These are phyloP conservation scores for Licmophora abbreviata DNA, from an alignment of 108 stramenopile species.

Conservation along the genomic window DNA sequence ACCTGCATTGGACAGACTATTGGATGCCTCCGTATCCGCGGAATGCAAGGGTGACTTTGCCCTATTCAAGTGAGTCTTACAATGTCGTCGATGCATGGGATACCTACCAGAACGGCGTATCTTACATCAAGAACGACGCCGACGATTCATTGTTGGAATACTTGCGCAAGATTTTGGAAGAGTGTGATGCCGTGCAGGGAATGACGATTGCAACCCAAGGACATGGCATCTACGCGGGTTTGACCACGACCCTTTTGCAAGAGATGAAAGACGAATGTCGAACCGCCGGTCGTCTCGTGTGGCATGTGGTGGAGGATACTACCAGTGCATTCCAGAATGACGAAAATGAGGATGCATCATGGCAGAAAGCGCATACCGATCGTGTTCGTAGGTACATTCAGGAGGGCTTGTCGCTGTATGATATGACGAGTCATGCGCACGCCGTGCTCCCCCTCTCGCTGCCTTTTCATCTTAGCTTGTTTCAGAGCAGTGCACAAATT, in stretches of 20 bases:
- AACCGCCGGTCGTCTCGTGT: constrained; percentile 43
- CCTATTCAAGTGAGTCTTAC: constrained; percentile 20
- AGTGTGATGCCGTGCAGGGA: constrained; percentile 58
- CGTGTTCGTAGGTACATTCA: constrained; percentile 39
- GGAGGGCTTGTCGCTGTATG: constrained; percentile 46
- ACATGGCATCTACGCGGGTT: constrained; percentile 42
- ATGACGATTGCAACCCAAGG: constrained; percentile 45
- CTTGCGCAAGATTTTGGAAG: constrained; percentile 56
- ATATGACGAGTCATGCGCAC: constrained; percentile 45
- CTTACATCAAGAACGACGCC: constrained; percentile 9
- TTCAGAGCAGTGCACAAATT: constrained; percentile 42
- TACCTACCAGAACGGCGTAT: constrained; percentile 6
- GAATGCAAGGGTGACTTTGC: constrained; percentile 29
- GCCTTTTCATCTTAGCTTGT: constrained; percentile 24
- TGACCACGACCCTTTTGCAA: constrained; percentile 55
- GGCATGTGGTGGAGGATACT: constrained; percentile 11
- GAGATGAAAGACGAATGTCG: constrained; percentile 65
- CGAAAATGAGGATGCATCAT: constrained; percentile 3
- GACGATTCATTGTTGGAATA: constrained; percentile 41
- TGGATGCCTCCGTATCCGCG: constrained; percentile 58
- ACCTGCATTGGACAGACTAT: constrained; percentile 53
- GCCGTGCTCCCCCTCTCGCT: constrained; percentile 48
- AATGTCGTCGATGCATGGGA: constrained; percentile 25
- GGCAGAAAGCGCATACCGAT: constrained; percentile 31
- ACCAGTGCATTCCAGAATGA: background rate